Percentiles rank a stretch among this genome's conserved stretches.
Conservation (phyloP, 345 rosid species). For the Iberis pinnata region DNA sequence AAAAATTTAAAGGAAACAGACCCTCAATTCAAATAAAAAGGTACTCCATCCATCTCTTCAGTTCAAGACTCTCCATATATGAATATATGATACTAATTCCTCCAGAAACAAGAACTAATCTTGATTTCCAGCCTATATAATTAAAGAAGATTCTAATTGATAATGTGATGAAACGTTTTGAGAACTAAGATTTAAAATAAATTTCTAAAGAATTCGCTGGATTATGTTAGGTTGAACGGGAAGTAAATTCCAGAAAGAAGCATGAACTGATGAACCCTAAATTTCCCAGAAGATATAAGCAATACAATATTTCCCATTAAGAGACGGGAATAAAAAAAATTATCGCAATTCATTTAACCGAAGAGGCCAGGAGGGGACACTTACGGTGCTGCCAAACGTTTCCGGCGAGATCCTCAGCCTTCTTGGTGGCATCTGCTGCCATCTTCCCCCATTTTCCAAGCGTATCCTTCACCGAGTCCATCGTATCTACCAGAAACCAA, state of each 20-base stretch:
- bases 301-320: background rate
- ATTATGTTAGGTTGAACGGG: background rate
- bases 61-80: background rate
- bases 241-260: conserved; percentile 1
- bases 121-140: background rate
- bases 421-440: conserved; percentile 87
- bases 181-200: background rate
- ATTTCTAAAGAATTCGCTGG: background rate
- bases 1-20: background rate
- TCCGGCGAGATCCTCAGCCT: conserved; percentile 88
- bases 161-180: background rate
- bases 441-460: conserved; percentile 86
- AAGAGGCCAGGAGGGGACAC: background rate
- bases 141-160: background rate
- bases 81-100: background rate
- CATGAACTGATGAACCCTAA: background rate
- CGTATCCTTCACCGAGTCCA: conserved; percentile 76
- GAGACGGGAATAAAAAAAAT: background rate
- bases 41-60: background rate
- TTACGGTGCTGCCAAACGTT: conserved; percentile 85
- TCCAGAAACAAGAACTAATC: background rate
- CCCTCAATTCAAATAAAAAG: background rate
- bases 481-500: conserved; percentile 43
- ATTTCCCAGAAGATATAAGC: background rate
- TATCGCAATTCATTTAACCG: background rate